Conservation (phyloP, 345 rosid species). For the Pseudoturritis turrita region DNA sequence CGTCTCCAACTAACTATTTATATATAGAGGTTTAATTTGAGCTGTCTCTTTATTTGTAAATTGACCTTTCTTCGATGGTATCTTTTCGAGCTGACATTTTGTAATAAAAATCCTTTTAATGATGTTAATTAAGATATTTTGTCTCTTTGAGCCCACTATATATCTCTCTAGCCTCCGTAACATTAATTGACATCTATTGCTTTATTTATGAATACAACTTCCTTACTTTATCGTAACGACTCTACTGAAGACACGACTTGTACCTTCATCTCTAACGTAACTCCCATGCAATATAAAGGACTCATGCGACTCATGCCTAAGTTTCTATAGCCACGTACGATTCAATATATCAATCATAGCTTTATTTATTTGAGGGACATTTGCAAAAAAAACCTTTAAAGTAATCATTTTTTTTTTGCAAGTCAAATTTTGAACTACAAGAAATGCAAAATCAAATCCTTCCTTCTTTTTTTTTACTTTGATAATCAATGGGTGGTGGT, state of each 20-base stretch:
- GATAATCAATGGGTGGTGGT: too few species aligned
- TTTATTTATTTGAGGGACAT: too few species aligned
- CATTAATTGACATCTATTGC: slow-evolving; percentile 8
- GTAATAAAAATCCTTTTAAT: neutral
- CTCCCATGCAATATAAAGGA: neutral
- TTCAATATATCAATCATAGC: too few species aligned
- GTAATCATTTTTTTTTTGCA: too few species aligned
- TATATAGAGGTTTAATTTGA: neutral
- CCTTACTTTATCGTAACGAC: slow-evolving; percentile 16
- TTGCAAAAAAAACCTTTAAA: too few species aligned
- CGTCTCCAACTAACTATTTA: slow-evolving; percentile 13
- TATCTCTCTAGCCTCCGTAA: neutral
- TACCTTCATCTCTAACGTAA: neutral
- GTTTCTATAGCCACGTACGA: neutral
- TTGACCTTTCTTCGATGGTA: slow-evolving; percentile 19
- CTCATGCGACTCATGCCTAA: neutral
- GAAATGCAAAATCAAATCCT: too few species aligned
- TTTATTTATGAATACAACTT: slow-evolving; percentile 21
- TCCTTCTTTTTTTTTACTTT: too few species aligned
- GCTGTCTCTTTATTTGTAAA: neutral
- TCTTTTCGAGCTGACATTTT: too few species aligned
- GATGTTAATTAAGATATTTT: neutral
- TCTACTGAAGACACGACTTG: slow-evolving; percentile 18
- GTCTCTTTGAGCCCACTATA: slow-evolving; percentile 2
- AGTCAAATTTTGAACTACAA: too few species aligned